These are phyloP conservation scores for Stevia rebaudiana DNA, from an alignment of 140 eudicot genomes.

Conservation along the genomic window DNA sequence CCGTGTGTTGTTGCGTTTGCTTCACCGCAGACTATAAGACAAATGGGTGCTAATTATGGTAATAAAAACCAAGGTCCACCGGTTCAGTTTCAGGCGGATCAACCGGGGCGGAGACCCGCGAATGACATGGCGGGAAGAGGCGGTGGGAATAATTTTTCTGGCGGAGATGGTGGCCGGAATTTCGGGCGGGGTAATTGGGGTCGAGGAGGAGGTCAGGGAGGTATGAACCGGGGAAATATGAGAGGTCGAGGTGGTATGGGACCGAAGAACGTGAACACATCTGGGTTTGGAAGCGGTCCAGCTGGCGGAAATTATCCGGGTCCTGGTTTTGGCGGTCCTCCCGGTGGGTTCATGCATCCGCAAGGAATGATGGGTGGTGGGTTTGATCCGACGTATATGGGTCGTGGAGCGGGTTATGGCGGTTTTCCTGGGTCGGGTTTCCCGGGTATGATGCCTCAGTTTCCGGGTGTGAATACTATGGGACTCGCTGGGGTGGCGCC, in stretches of 20 bases:
- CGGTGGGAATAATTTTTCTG: constrained; percentile 42
- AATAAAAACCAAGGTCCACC: constrained; percentile 55
- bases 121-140: constrained; percentile 72
- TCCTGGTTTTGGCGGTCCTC: constrained; percentile 75
- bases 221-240: constrained; percentile 46
- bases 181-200: constrained; percentile 77
- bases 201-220: constrained; percentile 56
- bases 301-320: constrained; percentile 46
- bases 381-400: constrained; percentile 81
- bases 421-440: constrained; percentile 76
- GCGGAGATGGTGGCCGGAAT: constrained; percentile 72
- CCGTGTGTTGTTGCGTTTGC: constrained; percentile 95
- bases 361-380: constrained; percentile 94
- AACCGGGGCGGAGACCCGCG: constrained; percentile 62
- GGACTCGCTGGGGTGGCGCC: constrained; percentile 94
- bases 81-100: constrained; percentile 60
- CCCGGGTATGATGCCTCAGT: constrained; percentile 87
- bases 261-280: constrained; percentile 45
- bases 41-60: constrained; percentile 67
- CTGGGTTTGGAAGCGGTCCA: constrained; percentile 50
- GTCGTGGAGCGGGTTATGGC: constrained; percentile 82
- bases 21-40: constrained; percentile 68
- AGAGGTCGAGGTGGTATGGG: constrained; percentile 78
- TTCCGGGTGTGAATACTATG: constrained; percentile 66
- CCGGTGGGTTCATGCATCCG: constrained; percentile 81